phyloP scores from a whole-genome alignment of 73 alveolate species.

The Tetrahymena malaccensis region DNA sequence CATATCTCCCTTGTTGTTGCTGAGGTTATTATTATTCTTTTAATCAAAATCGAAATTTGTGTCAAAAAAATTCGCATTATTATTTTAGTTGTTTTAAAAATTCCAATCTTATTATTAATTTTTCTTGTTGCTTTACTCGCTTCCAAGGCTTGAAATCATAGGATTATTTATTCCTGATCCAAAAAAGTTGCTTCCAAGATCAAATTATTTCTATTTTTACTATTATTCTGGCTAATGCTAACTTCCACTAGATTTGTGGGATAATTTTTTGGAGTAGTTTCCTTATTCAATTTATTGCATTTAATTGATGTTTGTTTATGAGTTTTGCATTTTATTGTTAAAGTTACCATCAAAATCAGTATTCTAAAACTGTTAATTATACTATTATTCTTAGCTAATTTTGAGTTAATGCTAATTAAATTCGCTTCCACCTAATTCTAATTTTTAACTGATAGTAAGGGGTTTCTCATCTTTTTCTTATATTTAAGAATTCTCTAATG shows the following conservation, averaged over 20 bases:
- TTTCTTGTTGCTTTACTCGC: neutral
- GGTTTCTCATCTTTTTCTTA: neutral
- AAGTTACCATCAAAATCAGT: neutral
- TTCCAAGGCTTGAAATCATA: neutral
- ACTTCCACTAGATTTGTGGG: neutral
- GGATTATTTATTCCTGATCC: neutral
- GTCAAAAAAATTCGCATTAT: neutral
- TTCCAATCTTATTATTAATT: neutral
- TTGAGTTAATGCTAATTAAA: neutral
- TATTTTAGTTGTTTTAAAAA: neutral
- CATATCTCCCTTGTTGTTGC: neutral
- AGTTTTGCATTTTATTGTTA: neutral
- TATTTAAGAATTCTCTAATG: neutral
- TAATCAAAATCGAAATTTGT: neutral
- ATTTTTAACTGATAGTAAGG: neutral
- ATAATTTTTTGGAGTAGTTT: neutral
- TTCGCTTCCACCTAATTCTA: neutral
- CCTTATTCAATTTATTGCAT: neutral
- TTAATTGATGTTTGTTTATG: neutral
- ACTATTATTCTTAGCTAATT: neutral
- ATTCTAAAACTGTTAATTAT: neutral
- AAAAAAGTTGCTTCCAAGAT: neutral
- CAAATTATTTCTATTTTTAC: neutral
- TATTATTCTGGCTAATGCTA: neutral
- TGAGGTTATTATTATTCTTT: neutral